Conservation (phyloP, 2,329 filamentous ascomycete species). For the Gaeumannomyces sp. region DNA sequence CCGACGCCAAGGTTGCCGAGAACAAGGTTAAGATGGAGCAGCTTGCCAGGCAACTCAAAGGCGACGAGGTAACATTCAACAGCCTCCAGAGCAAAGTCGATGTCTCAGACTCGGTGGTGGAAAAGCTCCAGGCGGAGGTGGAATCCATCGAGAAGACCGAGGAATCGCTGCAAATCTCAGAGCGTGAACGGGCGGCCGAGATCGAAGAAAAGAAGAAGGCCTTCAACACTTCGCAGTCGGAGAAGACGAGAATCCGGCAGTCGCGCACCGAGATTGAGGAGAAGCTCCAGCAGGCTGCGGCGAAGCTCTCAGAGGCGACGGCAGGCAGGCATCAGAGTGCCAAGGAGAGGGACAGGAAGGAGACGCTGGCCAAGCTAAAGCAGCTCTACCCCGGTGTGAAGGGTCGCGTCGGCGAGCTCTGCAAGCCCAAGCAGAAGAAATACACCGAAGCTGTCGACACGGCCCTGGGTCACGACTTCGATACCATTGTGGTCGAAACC, state of each 20-base stretch:
- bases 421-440: constrained; percentile 95
- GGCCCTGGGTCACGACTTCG: constrained; percentile 86
- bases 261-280: constrained; percentile 85
- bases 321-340: constrained; percentile 81
- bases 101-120: constrained; percentile 63
- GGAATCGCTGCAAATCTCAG: constrained; percentile 51
- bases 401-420: constrained; percentile 83
- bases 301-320: constrained; percentile 77
- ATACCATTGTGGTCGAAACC: constrained; percentile 89
- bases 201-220: constrained; percentile 86
- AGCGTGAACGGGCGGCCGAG: constrained; percentile 66
- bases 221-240: constrained; percentile 77
- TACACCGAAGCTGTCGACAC: constrained; percentile 90
- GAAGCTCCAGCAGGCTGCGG: constrained; percentile 75
- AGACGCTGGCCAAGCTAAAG: constrained; percentile 80
- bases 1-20: constrained; percentile 72
- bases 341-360: constrained; percentile 71
- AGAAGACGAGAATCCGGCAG: constrained; percentile 73
- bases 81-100: constrained; percentile 87
- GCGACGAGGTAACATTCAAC: constrained; percentile 84
- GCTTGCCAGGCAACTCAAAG: constrained; percentile 81
- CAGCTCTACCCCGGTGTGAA: constrained; percentile 88
- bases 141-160: constrained; percentile 63
- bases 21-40: constrained; percentile 82
- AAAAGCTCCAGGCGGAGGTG: constrained; percentile 69